Base-by-base conservation (phyloP, 192 early-diverging fungal genomes). In the Coemansia sp. region DNA sequence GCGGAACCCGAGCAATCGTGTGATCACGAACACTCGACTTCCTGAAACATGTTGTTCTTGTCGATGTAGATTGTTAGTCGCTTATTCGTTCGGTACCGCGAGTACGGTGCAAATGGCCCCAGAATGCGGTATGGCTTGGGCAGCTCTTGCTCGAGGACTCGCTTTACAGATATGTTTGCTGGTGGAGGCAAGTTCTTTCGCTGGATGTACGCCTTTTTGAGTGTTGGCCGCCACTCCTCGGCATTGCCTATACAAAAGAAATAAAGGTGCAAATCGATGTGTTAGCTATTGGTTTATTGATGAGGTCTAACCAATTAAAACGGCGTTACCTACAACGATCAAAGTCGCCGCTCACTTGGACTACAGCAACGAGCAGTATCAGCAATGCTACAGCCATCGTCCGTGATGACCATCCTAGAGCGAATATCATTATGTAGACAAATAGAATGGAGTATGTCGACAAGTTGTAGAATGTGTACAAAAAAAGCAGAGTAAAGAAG, bases 201-300 rank as follows among this genome's bases (percentile, higher is more conserved):
- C 63, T 82, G 80, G 40, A 82, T 49, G 57, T 74, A 82, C 36
- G 80, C 80, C 68, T 78, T 77, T 46, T 78, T 82, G n/a, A 82
- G 76, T 46, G 64, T 46, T 41, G 76, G 70, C 4, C 75, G 75
- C 80, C 80, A 82, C 41, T 82, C 80, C 29, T 82, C 70, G 0
- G 76, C 75, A 55, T 61, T 63, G 31, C 75, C 79, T 76, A 75
- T 47, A 78, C 16, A 38, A 12, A n/a, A 22, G 27, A 44, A 46
- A 41, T 63, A 40, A 46, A 46, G 43, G 11, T 38, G 36, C 9
- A 38, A 47, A 61, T 33, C 8, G 16, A 29, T 40, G 7, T 29
- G 5, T 24, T 16, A 42, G 18, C 11, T 55, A 57, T 29, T n/a
- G 27, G 51, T 18, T 44, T 44, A 44, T 44, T 16, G 16, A 16